Percentiles rank a stretch among this genome's conserved stretches.
Conservation (phyloP, 306 rosid species). For the Fragaria vesca region DNA sequence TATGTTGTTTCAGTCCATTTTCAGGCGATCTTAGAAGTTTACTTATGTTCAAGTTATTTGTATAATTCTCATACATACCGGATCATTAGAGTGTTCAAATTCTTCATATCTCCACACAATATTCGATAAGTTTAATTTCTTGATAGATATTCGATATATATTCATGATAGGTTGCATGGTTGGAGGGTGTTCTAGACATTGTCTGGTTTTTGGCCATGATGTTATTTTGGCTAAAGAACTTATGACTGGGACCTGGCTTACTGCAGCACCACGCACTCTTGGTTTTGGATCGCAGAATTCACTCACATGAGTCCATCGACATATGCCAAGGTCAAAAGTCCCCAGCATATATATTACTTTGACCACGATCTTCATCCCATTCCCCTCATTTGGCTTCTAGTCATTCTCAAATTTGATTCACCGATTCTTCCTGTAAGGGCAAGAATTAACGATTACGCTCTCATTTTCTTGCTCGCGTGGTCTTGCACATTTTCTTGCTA, state of each 20-base stretch:
- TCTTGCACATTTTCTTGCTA: background rate
- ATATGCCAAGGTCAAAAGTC: constrained; percentile 1
- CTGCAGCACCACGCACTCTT: background rate
- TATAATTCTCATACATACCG: background rate
- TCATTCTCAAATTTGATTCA: background rate
- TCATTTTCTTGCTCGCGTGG: background rate
- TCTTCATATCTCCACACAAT: too few relatives aligned
- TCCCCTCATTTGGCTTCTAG: background rate
- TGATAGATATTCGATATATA: background rate
- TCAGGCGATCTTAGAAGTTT: background rate
- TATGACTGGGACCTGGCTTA: constrained; percentile 1
- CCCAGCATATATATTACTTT: background rate
- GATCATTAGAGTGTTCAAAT: too few relatives aligned
- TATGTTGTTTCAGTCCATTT: background rate
- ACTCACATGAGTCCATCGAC: background rate
- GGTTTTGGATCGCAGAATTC: constrained; percentile 8
- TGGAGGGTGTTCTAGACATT: background rate
- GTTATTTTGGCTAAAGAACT: background rate
- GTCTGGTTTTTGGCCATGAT: background rate
- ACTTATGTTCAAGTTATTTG: background rate
- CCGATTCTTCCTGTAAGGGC: background rate
- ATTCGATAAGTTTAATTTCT: too few relatives aligned
- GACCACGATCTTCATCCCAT: background rate
- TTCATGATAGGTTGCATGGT: background rate
- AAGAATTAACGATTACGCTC: background rate